Percentiles rank a stretch among this genome's conserved stretches.
Conservation (phyloP, 352 stramenopile genomes). For the Phytopythium kandeliae region DNA sequence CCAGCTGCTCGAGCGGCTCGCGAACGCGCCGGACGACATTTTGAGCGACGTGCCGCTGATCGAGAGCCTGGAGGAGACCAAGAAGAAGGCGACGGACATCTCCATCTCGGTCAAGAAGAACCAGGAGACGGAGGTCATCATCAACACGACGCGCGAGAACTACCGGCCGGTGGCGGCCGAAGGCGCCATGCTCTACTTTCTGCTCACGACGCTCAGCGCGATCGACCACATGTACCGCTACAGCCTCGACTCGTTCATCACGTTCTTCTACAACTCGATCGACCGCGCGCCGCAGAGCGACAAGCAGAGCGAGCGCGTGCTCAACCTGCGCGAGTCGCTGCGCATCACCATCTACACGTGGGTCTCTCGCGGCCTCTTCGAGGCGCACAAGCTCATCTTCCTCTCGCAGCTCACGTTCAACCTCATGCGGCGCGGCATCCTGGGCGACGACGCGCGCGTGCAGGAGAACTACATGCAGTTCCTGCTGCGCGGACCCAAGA, state of each 20-base stretch:
- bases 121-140: slow-evolving; percentile 93
- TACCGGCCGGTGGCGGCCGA: slow-evolving; percentile 93
- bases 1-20: slow-evolving; percentile 92
- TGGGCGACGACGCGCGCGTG: slow-evolving; percentile 91
- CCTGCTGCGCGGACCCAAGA: slow-evolving; percentile 88
- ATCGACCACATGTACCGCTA: slow-evolving; percentile 99
- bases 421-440: slow-evolving; percentile 94
- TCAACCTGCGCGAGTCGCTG: slow-evolving; percentile 91
- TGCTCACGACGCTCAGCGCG: slow-evolving; percentile 92
- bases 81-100: slow-evolving; percentile 95
- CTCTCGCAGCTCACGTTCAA: slow-evolving; percentile 96
- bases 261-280: slow-evolving; percentile 97
- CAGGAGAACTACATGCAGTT: slow-evolving; percentile 97
- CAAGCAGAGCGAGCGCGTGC: slow-evolving; percentile 87
- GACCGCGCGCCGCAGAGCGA: slow-evolving; percentile 80
- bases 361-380: slow-evolving; percentile 94
- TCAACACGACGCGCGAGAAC: slow-evolving; percentile 92
- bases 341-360: slow-evolving; percentile 96
- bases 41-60: slow-evolving; percentile 95
- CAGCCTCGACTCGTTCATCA: slow-evolving; percentile 95
- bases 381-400: slow-evolving; percentile 97
- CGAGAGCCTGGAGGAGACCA: slow-evolving; percentile 95
- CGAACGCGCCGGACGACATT: slow-evolving; percentile 96
- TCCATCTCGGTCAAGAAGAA: slow-evolving; percentile 93
- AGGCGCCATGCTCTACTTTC: slow-evolving; percentile 97